Conservation (phyloP, 2,329 filamentous ascomycete genomes). For the Raffaelea albimanens region DNA sequence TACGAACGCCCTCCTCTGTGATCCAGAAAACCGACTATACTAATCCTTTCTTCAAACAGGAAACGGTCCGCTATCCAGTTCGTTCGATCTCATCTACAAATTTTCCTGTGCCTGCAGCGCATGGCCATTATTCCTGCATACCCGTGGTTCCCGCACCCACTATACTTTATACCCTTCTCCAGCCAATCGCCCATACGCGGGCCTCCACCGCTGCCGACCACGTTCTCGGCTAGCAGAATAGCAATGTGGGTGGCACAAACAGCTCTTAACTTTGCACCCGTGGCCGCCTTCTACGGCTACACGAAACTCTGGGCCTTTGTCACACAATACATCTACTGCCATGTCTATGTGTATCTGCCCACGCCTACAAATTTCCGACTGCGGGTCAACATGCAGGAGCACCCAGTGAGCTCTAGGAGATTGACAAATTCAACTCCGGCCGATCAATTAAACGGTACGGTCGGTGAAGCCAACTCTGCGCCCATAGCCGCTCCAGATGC, state of each 20-base stretch:
- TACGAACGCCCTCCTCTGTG: slow-evolving; percentile 8
- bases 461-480: too few relatives aligned
- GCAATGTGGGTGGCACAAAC: slow-evolving; percentile 32
- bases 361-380: slow-evolving; percentile 14
- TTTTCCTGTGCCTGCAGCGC: slow-evolving; percentile 43
- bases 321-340: slow-evolving; percentile 25
- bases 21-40: background rate
- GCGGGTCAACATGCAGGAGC: background rate
- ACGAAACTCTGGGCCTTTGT: slow-evolving; percentile 27
- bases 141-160: slow-evolving; percentile 31
- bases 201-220: slow-evolving; percentile 31
- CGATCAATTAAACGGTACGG: too few relatives aligned
- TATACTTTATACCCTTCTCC: slow-evolving; percentile 47
- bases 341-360: slow-evolving; percentile 30
- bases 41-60: slow-evolving; percentile 3
- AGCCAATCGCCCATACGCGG: slow-evolving; percentile 36
- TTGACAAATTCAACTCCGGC: too few relatives aligned
- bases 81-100: slow-evolving; percentile 38
- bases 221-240: slow-evolving; percentile 28
- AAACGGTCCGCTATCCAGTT: slow-evolving; percentile 18
- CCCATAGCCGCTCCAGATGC: too few relatives aligned
- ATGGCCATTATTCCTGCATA: slow-evolving; percentile 34
- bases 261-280: slow-evolving; percentile 34
- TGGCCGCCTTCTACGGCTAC: slow-evolving; percentile 35
- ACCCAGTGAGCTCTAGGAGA: too few relatives aligned